Base-by-base conservation (phyloP, 345 rosid genomes). In the Balakata baccata region DNA sequence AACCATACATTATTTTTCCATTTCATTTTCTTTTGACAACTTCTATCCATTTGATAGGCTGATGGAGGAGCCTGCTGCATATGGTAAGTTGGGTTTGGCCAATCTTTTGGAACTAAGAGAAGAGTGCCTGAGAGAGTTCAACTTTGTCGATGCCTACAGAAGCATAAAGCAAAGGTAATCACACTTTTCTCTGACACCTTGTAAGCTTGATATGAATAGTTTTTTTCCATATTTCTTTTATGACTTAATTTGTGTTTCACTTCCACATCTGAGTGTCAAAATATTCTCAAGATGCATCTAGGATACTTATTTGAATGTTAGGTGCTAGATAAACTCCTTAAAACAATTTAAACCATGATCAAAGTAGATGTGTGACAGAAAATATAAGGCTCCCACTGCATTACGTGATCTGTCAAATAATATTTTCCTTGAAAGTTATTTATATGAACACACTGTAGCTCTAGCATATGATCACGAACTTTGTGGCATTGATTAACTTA, bases 11-110 rank as follows among this genome's bases (percentile, higher is more conserved):
- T 69, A 7, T 46, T 66, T 59, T 5, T 60, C 51, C 47, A 58
- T 51, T 74, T 60, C 39, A 69, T 68, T 69, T 69, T 66, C 64
- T 22, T 37, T 58, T 53, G 46, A 60, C 64, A 71, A 62, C 17
- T 73, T 70, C 63, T 63, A 75, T 68, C 56, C 58, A 66, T 22
- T 5, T 79, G 69, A 74, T 83, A 95, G 99, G 84, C 84, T 95
- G 87, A 95, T 91, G 90, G 97, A 95, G 81, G 99, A 95, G 83
- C 99, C 99, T 57, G 93, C 98, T 75, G 98, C 98, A 66, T 95
- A 92, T 85, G 98, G 99, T 56, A 92, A 95, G 84, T 81, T 95
- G 64, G 99, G 99, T 29, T 85, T 95, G 76, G 99, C 99, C 68
- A 92, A 95, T 84, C 99, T 95, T 25, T 89, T 95, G 89, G 99